phyloP scores from a whole-genome alignment of 345 rosid species.

The Pugionium cornutum region DNA sequence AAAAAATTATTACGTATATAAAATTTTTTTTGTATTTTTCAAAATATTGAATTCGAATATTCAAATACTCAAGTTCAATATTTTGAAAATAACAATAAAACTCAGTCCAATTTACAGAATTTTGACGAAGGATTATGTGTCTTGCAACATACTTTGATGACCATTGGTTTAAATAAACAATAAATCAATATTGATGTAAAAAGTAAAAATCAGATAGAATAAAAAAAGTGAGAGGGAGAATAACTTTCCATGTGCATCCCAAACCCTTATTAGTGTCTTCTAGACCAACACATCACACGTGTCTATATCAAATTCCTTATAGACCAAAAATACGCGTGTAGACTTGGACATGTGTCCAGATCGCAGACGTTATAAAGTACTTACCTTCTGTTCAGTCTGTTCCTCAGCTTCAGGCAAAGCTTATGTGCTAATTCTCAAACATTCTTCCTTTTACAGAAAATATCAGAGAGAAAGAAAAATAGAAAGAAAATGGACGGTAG shows the following conservation, averaged over 20 bases:
- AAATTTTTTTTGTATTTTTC: too few species aligned
- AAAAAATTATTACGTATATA: too few species aligned
- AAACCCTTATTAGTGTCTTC: constrained; percentile 18
- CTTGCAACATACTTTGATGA: too few species aligned
- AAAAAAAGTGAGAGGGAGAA: not conserved
- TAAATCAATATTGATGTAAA: too few species aligned
- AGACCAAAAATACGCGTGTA: constrained; percentile 23
- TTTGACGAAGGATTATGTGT: too few species aligned
- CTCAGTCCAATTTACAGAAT: too few species aligned
- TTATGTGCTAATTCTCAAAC: not conserved
- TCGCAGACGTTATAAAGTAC: constrained; percentile 28
- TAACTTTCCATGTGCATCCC: constrained; percentile 35
- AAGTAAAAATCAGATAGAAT: too few species aligned
- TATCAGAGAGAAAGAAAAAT: not conserved
- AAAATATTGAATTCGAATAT: too few species aligned
- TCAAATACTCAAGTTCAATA: too few species aligned
- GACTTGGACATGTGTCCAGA: constrained; percentile 26
- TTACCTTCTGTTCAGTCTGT: constrained; percentile 13
- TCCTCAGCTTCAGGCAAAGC: constrained; percentile 21
- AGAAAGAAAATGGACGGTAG: constrained; percentile 42
- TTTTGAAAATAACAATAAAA: too few species aligned
- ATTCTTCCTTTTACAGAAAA: too few species aligned
- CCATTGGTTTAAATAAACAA: too few species aligned
- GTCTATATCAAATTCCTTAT: constrained; percentile 13
- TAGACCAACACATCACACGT: constrained; percentile 32